phyloP scores from a whole-genome alignment of 2,329 filamentous ascomycete species.

The Fusarium nematophilum region DNA sequence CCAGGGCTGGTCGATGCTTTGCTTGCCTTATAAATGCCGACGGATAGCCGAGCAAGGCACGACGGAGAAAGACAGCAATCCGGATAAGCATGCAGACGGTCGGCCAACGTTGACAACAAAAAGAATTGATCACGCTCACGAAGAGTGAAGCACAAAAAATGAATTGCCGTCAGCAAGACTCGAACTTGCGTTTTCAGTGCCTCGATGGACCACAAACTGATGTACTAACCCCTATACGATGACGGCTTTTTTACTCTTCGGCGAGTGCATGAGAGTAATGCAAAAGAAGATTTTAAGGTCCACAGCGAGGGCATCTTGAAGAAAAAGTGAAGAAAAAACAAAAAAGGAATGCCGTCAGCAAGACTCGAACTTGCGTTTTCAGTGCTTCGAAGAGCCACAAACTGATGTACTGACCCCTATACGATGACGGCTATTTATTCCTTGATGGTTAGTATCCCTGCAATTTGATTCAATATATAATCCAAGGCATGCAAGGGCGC shows the following conservation, averaged over 20 bases:
- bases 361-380: slow-evolving; percentile 43
- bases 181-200: slow-evolving; percentile 48
- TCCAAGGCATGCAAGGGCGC: too few species aligned
- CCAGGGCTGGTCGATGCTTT: too few species aligned
- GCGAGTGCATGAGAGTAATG: neutral
- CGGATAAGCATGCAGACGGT: too few species aligned
- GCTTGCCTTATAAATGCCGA: too few species aligned
- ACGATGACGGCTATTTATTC: slow-evolving; percentile 32
- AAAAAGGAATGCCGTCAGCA: slow-evolving; percentile 13
- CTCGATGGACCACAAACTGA: slow-evolving; percentile 45
- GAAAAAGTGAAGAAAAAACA: neutral
- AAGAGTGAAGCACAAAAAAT: slow-evolving; percentile 3
- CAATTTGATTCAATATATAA: slow-evolving; percentile 7
- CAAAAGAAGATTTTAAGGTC: neutral
- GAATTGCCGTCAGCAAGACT: slow-evolving; percentile 41
- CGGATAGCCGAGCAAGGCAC: too few species aligned
- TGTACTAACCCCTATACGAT: slow-evolving; percentile 48
- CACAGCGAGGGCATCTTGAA: too few species aligned
- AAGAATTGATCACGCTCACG: neutral
- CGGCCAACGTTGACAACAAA: neutral
- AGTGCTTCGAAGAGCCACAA: slow-evolving; percentile 40
- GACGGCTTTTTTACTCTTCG: slow-evolving; percentile 28
- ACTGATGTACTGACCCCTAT: slow-evolving; percentile 43
- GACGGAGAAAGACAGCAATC: too few species aligned
- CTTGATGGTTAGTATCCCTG: slow-evolving; percentile 1